Base-by-base conservation (phyloP, 2,329 filamentous ascomycete genomes). In the Aspergillus puulaauensis region DNA sequence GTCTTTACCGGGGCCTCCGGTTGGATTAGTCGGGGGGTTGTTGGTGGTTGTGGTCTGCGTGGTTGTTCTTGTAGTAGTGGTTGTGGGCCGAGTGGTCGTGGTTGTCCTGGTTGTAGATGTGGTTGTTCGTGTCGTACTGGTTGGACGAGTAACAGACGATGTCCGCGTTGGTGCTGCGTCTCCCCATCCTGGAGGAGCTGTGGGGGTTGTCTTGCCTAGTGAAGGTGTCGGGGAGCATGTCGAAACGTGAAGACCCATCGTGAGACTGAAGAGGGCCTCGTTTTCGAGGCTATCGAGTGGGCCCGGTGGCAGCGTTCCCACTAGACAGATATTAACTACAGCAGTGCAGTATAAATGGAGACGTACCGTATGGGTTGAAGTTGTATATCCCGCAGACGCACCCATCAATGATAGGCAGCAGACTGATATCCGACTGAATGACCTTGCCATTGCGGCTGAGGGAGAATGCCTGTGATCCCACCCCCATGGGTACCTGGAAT, bases 321-420 rank as follows among this genome's bases (percentile, higher is more conserved):
- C 67, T 70, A 56, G 1, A 11, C 0, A 35, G 4, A 6, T 14
- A 6, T 52, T 31, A 44, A 37, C 24, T 15, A 45, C 9, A 35
- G 35, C 8, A 43, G 5, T 37, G 41, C 14, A 55, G 15, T 37
- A 60, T n/a, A 4, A 47, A 49, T n/a, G 17, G n/a, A 4, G n/a
- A 21, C 58, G 17, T 35, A 62, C 60, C 80, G 60, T 81, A 84
- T 7, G 80, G 77, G 56, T 85, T 85, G 71, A 80, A 84, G 69
- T 84, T 84, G 73, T 83, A 83, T 44, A 84, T 72, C 3, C 82
- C 69, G 33, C 67, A 84, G 19, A 77, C 68, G 63, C 83, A 85
- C 11, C 70, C 70, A 43, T 80, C 70, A 1, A 74, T 71, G 40
- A 85, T 78, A 33, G 83, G 75, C 70, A 80, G 81, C 12, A 79